These are phyloP conservation scores for Solanum pimpinellifolium DNA, from an alignment of 257 asterid genomes.

Conservation along the genomic window DNA sequence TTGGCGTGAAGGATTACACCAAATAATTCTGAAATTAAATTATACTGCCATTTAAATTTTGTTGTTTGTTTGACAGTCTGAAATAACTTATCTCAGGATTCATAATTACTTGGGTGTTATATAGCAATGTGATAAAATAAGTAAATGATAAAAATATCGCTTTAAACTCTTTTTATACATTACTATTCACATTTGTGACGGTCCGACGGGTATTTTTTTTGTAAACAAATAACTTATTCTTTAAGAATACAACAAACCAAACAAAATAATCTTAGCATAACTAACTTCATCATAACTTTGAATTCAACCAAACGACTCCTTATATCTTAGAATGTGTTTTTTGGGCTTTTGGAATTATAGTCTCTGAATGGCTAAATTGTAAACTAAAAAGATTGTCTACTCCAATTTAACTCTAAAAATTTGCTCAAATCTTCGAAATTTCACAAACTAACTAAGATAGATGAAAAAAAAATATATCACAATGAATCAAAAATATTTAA, in stretches of 20 bases:
- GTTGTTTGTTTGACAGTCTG: neutral
- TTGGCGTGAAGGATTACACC: too few species aligned
- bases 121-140: too few species aligned
- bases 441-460: neutral
- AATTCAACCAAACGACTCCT: neutral
- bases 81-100: too few species aligned
- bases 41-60: too few species aligned
- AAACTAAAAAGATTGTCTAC: neutral
- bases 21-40: too few species aligned
- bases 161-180: too few species aligned
- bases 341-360: neutral
- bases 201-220: too few species aligned
- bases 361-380: neutral
- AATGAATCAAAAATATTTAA: neutral
- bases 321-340: neutral
- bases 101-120: too few species aligned
- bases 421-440: neutral
- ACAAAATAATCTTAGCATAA: too few species aligned
- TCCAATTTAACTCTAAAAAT: neutral
- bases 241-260: neutral
- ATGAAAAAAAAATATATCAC: neutral
- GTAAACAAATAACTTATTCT: too few species aligned
- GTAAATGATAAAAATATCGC: neutral
- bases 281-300: neutral
- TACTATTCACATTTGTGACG: rapidly evolving